Conservation (phyloP, 805 yeast species). For the Brettanomyces sp. region DNA sequence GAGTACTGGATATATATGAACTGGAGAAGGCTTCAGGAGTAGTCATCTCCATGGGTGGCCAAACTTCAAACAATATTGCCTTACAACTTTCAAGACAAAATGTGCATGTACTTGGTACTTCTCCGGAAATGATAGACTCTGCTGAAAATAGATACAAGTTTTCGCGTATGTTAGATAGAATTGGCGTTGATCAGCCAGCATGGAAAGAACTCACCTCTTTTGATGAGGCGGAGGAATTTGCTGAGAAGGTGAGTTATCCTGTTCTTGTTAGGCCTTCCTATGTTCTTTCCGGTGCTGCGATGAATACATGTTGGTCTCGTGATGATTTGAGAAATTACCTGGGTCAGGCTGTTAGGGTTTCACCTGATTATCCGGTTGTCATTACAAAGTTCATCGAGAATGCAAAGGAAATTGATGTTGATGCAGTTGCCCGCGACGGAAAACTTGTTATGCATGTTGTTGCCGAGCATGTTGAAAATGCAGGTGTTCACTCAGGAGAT, state of each 20-base stretch:
- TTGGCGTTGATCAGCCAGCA: slow-evolving; percentile 98
- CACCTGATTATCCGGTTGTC: slow-evolving; percentile 97
- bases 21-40: slow-evolving; percentile 87
- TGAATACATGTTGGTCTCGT: slow-evolving; percentile 89
- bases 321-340: slow-evolving; percentile 83
- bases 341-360: slow-evolving; percentile 92
- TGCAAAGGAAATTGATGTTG: slow-evolving; percentile 98
- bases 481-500: slow-evolving; percentile 99
- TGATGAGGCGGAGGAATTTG: slow-evolving; percentile 87
- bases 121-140: slow-evolving; percentile 96
- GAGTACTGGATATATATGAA: slow-evolving; percentile 91
- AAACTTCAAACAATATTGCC: slow-evolving; percentile 94
- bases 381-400: slow-evolving; percentile 93
- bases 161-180: slow-evolving; percentile 91
- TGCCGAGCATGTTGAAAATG: slow-evolving; percentile 97
- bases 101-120: slow-evolving; percentile 91
- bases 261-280: slow-evolving; percentile 96
- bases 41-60: slow-evolving; percentile 97
- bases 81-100: slow-evolving; percentile 85
- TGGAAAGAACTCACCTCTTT: slow-evolving; percentile 96
- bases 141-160: slow-evolving; percentile 98
- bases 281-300: slow-evolving; percentile 97
- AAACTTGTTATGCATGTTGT: slow-evolving; percentile 94
- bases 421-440: slow-evolving; percentile 95
- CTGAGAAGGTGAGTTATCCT: slow-evolving; percentile 85